Conservation (phyloP, 139 green algal species). For the Haematococcus lacustris region DNA sequence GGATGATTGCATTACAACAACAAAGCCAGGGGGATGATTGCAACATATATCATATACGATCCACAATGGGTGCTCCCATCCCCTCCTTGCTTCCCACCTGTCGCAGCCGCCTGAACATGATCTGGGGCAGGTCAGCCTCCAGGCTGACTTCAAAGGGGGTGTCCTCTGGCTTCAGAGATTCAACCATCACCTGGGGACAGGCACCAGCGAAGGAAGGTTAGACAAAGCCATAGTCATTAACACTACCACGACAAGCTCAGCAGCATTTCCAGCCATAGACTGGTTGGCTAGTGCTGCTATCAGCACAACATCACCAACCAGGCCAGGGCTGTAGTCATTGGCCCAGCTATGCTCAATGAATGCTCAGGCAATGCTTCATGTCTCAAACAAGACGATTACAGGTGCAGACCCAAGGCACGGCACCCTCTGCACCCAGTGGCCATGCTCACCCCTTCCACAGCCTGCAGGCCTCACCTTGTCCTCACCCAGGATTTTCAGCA, state of each 20-base stretch:
- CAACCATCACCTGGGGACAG: constrained; percentile 52
- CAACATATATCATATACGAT: not conserved
- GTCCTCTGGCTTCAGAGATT: constrained; percentile 58
- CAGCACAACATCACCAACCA: not conserved
- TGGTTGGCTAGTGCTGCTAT: not conserved
- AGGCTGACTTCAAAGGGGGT: constrained; percentile 44
- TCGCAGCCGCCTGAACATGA: constrained; percentile 65
- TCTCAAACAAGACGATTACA: not conserved
- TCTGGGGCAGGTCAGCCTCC: constrained; percentile 53
- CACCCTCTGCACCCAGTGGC: constrained; percentile 1
- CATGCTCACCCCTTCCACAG: not conserved
- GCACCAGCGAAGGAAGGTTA: not conserved
- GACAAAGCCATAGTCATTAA: not conserved
- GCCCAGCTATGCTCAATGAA: not conserved
- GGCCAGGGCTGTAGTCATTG: not conserved
- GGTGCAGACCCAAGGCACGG: not conserved
- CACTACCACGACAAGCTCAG: not conserved
- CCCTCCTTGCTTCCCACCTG: constrained; percentile 17
- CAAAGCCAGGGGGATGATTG: not conserved
- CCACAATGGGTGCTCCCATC: not conserved
- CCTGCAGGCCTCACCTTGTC: constrained; percentile 54
- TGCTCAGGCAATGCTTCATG: not conserved
- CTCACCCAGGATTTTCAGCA: constrained; percentile 74
- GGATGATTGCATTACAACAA: not conserved
- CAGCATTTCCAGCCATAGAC: too few relatives aligned